These are phyloP conservation scores for Pseudogymnoascus sp. DNA, from an alignment of 2,329 filamentous ascomycete genomes.

Conservation along the genomic window DNA sequence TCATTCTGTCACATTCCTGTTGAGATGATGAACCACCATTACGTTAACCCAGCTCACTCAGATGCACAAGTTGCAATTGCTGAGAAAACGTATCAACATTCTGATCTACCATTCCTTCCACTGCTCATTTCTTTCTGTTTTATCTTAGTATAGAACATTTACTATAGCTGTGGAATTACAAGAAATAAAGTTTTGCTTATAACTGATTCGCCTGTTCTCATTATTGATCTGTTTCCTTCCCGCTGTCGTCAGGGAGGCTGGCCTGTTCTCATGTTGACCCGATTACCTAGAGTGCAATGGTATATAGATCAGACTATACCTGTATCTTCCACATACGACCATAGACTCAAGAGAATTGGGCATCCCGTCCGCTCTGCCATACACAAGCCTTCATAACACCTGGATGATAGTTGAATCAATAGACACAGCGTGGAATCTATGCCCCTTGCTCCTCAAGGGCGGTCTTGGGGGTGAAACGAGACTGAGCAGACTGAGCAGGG, in stretches of 20 bases:
- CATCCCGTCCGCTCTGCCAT: too few relatives aligned
- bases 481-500: too few relatives aligned
- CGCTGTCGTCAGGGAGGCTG: background rate
- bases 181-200: background rate
- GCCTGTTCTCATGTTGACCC: background rate
- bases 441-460: too few relatives aligned
- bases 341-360: too few relatives aligned
- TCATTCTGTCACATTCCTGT: background rate
- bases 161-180: background rate
- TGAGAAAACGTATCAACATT: conserved; percentile 10
- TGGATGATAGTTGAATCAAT: too few relatives aligned
- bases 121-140: background rate
- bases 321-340: too few relatives aligned
- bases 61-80: conserved; percentile 10
- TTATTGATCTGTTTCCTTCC: background rate
- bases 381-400: too few relatives aligned
- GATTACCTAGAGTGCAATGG: background rate
- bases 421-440: too few relatives aligned
- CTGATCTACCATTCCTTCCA: background rate
- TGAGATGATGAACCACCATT: conserved; percentile 10
- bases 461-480: too few relatives aligned
- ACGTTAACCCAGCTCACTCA: conserved; percentile 11
- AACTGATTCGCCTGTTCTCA: background rate
- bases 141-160: background rate
- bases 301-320: too few relatives aligned